phyloP scores from a whole-genome alignment of 768 basidiomycete species.

The Imleria badia region DNA sequence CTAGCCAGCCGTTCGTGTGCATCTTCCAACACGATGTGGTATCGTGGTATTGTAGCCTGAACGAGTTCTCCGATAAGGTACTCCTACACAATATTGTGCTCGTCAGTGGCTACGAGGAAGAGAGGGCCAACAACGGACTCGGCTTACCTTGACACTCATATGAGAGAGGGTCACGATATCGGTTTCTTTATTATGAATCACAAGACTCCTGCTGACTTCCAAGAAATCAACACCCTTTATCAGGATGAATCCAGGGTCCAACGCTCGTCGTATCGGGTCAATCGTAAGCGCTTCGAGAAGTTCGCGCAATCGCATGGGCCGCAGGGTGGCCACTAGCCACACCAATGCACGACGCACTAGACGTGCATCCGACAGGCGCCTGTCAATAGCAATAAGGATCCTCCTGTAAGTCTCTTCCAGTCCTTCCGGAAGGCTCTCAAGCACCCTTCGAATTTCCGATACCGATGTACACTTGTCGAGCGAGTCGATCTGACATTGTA shows the following conservation, averaged over 20 bases:
- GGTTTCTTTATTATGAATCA: constrained; percentile 8
- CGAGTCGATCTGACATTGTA: constrained; percentile 16
- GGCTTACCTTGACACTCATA: constrained; percentile 19
- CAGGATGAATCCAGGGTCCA: neutral
- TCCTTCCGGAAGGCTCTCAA: constrained; percentile 13
- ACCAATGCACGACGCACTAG: constrained; percentile 8
- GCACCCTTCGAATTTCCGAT: neutral
- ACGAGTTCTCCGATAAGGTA: constrained; percentile 14
- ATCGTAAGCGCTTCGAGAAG: constrained; percentile 11
- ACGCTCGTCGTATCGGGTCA: neutral
- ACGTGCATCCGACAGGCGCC: neutral
- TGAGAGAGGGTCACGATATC: constrained; percentile 12
- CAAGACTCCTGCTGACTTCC: constrained; percentile 4
- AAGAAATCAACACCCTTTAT: neutral
- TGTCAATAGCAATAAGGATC: constrained; percentile 16
- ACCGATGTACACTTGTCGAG: neutral
- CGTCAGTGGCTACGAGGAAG: neutral
- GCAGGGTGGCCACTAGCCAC: constrained; percentile 13
- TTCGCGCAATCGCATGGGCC: constrained; percentile 8
- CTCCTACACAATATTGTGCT: neutral
- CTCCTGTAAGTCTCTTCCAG: constrained; percentile 25
- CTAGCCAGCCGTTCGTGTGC: constrained; percentile 5
- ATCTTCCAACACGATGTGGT: constrained; percentile 11
- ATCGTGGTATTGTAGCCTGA: neutral
- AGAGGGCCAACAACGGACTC: no score